Conservation (phyloP, 2,329 filamentous ascomycete species). For the Clonostachys rhizophaga region DNA sequence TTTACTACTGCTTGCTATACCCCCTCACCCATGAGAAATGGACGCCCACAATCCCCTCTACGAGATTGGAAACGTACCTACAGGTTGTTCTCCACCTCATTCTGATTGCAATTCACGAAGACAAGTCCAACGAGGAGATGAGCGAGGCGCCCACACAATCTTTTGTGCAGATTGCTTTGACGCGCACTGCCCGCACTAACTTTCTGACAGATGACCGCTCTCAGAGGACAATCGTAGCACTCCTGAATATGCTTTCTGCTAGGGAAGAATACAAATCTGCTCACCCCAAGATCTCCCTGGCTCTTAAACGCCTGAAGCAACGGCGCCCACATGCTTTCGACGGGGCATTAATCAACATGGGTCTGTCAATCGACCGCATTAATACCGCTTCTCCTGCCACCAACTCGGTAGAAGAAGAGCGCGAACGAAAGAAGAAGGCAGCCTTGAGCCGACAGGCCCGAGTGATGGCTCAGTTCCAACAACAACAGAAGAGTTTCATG, state of each 20-base stretch:
- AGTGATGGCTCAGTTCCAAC: slow-evolving; percentile 97
- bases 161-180: slow-evolving; percentile 69
- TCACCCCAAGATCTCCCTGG: slow-evolving; percentile 77
- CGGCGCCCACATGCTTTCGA: slow-evolving; percentile 73
- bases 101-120: slow-evolving; percentile 81
- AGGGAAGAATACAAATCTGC: slow-evolving; percentile 78
- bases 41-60: slow-evolving; percentile 72
- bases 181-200: slow-evolving; percentile 56
- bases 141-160: slow-evolving; percentile 48
- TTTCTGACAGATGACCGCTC: slow-evolving; percentile 51
- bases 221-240: slow-evolving; percentile 58
- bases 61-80: slow-evolving; percentile 84
- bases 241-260: slow-evolving; percentile 56
- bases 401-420: slow-evolving; percentile 64
- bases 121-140: slow-evolving; percentile 55
- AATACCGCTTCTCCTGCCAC: slow-evolving; percentile 78
- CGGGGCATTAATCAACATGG: slow-evolving; percentile 57
- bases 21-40: slow-evolving; percentile 63
- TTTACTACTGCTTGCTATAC: slow-evolving; percentile 85
- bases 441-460: slow-evolving; percentile 84
- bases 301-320: slow-evolving; percentile 81
- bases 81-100: slow-evolving; percentile 87
- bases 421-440: slow-evolving; percentile 83
- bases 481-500: slow-evolving; percentile 94
- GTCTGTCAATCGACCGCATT: slow-evolving; percentile 70